Evolutionary conservation across 805 yeast genomes (phyloP).

Genomic region (Monosporozyma siamensis): DNA sequence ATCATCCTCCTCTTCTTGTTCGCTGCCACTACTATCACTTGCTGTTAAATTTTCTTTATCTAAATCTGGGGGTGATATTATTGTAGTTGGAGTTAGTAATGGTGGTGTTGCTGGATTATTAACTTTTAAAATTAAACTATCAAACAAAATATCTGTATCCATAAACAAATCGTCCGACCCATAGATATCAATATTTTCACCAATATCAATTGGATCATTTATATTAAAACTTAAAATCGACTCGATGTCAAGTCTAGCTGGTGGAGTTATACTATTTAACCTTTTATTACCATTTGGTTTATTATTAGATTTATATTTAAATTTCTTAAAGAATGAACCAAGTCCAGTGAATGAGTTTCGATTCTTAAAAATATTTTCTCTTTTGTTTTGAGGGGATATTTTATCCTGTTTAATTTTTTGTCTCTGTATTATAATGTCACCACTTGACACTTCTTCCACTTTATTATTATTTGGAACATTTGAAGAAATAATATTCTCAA

Average conservation of each 20-base stretch:
- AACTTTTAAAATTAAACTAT: conserved; percentile 20
- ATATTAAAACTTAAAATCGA: background rate
- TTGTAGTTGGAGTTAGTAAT: background rate
- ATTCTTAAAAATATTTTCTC: no score
- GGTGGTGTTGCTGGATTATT: conserved; percentile 7
- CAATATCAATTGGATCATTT: conserved; percentile 1
- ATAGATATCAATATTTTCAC: conserved; percentile 6
- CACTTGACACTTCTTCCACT: no score
- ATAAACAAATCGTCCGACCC: conserved; percentile 10
- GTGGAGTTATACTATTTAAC: no score
- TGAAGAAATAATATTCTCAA: background rate
- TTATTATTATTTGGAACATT: no score
- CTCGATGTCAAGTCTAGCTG: no score
- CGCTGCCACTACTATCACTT: background rate
- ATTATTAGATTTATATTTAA: background rate
- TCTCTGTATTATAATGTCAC: background rate
- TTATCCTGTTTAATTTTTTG: no score
- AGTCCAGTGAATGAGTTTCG: background rate
- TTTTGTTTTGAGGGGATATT: no score
- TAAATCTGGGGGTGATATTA: background rate
- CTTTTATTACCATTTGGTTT: no score
- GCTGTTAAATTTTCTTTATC: background rate
- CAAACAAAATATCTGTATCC: conserved; percentile 26
- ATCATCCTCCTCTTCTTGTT: background rate
- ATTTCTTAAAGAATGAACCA: conserved; percentile 5